Evolutionary conservation across 1,139 yeast species (phyloP).

Genomic region (Yamadazyma spencermartinsiae): DNA sequence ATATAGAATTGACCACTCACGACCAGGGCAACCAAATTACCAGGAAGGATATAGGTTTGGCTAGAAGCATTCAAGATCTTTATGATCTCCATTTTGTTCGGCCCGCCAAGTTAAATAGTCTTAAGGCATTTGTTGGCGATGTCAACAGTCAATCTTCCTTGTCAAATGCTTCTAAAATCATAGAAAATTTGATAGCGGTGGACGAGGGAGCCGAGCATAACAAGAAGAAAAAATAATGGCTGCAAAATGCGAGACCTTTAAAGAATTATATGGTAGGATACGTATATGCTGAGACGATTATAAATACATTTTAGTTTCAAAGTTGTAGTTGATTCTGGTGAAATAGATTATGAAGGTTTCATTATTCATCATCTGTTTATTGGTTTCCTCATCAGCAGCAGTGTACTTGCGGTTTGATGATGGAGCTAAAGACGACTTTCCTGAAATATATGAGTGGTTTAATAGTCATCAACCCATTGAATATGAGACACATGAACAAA

Average conservation of each 20-base stretch:
- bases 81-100: slow-evolving; percentile 8
- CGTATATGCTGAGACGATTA: not conserved
- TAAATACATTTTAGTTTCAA: not conserved
- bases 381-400: not conserved
- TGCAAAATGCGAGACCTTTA: no score
- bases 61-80: slow-evolving; percentile 30
- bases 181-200: slow-evolving; percentile 8
- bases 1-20: slow-evolving; percentile 64
- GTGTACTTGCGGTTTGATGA: slow-evolving; percentile 6
- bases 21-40: slow-evolving; percentile 59
- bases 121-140: slow-evolving; percentile 8
- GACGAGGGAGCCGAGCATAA: slow-evolving; percentile 1
- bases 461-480: slow-evolving; percentile 6
- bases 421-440: slow-evolving; percentile 4
- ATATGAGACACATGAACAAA: slow-evolving; percentile 15
- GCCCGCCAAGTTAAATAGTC: slow-evolving; percentile 6
- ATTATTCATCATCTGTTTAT: not conserved
- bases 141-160: slow-evolving; percentile 4
- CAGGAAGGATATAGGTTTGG: slow-evolving; percentile 59
- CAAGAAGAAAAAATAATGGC: slow-evolving; percentile 2
- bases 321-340: no score
- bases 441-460: slow-evolving; percentile 7
- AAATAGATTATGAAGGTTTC: not conserved
- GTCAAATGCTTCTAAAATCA: slow-evolving; percentile 8
- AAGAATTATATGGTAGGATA: not conserved